phyloP scores from a whole-genome alignment of 352 stramenopile species.

The Thalassiosira hispida region DNA sequence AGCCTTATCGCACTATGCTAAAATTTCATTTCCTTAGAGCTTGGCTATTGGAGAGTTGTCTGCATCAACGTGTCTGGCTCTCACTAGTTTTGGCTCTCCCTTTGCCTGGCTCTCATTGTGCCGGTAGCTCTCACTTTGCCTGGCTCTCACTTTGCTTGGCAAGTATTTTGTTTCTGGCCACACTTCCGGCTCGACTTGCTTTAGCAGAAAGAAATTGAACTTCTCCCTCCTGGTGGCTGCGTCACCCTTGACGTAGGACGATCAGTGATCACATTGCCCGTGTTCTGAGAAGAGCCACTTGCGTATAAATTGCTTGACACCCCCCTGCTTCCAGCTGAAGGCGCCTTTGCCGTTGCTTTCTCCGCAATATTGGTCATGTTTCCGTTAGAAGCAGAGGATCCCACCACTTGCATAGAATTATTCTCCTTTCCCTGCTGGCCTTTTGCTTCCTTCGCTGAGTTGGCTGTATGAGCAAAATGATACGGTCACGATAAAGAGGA shows the following conservation, averaged over 20 bases:
- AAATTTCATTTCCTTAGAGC: no score
- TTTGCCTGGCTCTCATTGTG: no score
- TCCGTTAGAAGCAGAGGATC: constrained; percentile 17
- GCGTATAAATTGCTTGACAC: constrained; percentile 78
- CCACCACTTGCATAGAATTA: constrained; percentile 31
- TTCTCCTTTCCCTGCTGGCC: constrained; percentile 21
- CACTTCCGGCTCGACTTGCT: background rate
- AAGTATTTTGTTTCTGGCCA: no score
- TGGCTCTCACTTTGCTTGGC: no score
- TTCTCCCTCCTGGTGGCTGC: constrained; percentile 65
- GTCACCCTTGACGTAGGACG: constrained; percentile 72
- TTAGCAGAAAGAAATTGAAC: constrained; percentile 40
- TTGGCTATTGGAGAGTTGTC: no score
- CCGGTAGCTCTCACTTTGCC: no score
- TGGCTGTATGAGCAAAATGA: background rate
- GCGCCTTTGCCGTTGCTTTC: background rate
- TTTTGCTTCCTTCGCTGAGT: constrained; percentile 12
- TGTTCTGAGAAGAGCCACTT: constrained; percentile 63
- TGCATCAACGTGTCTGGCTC: no score
- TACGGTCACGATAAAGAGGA: background rate
- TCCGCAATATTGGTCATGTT: background rate
- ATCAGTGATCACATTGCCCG: constrained; percentile 79
- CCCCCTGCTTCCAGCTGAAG: constrained; percentile 5
- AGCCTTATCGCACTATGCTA: no score
- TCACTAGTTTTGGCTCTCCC: no score